Base-by-base conservation (phyloP, 148 eudicot genomes). In the Dianthus caryophyllus region DNA sequence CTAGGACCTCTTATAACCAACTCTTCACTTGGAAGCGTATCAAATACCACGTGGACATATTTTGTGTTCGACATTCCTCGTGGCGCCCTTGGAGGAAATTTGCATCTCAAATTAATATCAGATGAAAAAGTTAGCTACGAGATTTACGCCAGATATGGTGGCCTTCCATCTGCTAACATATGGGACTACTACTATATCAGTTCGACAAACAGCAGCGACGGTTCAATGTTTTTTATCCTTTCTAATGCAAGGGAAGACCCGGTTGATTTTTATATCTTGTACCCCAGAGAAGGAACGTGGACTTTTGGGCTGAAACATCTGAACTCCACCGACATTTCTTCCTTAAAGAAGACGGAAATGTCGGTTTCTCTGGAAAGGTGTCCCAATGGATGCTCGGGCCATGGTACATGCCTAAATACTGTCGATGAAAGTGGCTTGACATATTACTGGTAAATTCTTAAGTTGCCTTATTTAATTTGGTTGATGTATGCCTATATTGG, bases 311-410 rank as follows among this genome's bases (percentile, higher is more conserved):
- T 94, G 57, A 84, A 80, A 84, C 76, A 82, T 57, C 71, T 53
- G 18, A 74, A 66, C 62, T 61, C 83, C 13, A 47, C 65, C 74
- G 64, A 48, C 56, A 57, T 13, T 43, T 51, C 61, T 44, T 77
- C 80, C 39, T 31, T 46, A 47, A 67, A 49, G 71, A 73, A 79
- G 69, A 71, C 88, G 29, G 61, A 68, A 4, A 66, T 88, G 82
- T 78, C 92, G 26, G 77, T 94, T 68, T 84, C 97, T 16, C 68
- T 94, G n/a, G 98, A 94, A 78, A 78, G 97, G 78, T 90, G 98
- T 72, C 98, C 98, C 25, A 74, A 73, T 22, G 85, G 74, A 67
- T 94, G 98, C 72, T 86, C 85, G 52, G 64, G 82, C 61, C 97
- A 86, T 65, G 97, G 98, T 24, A 27, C 81, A 9, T 94, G 98